Percentiles rank a stretch among this genome's conserved stretches.
Evolutionary conservation across 129 eudicot species (phyloP).

Genomic region (Centella asiatica): DNA sequence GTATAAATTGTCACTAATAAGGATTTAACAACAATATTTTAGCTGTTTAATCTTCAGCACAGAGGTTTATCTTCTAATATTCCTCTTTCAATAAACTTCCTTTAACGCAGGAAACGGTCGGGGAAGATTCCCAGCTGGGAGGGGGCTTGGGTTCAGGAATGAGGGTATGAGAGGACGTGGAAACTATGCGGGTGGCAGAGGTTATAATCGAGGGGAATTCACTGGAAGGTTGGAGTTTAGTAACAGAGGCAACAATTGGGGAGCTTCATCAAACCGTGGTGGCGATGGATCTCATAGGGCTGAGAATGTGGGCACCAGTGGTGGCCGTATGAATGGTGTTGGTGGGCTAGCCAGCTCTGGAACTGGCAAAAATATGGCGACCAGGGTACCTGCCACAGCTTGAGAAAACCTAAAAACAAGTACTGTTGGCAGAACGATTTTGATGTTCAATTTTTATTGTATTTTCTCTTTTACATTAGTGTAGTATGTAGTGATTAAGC

Average conservation of each 20-base stretch:
- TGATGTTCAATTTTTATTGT: neutral
- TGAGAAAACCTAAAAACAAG: slow-evolving; percentile 20
- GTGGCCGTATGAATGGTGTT: slow-evolving; percentile 41
- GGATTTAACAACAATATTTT: no score
- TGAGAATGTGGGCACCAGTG: slow-evolving; percentile 24
- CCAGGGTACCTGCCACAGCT: slow-evolving; percentile 66
- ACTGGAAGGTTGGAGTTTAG: slow-evolving; percentile 46
- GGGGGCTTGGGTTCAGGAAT: slow-evolving; percentile 33
- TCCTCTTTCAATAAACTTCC: neutral
- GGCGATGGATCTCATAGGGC: slow-evolving; percentile 53
- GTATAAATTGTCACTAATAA: no score
- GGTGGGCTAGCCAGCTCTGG: slow-evolving; percentile 42
- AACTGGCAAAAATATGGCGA: slow-evolving; percentile 39
- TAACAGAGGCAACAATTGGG: slow-evolving; percentile 32
- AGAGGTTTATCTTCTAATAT: neutral
- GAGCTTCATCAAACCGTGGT: slow-evolving; percentile 38
- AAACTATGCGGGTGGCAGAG: slow-evolving; percentile 55
- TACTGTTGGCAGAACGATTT: neutral
- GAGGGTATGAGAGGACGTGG: slow-evolving; percentile 81
- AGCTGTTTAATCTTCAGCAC: no score
- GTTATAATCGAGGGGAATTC: slow-evolving; percentile 48
- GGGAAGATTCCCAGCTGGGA: slow-evolving; percentile 58
- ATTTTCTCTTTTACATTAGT: no score
- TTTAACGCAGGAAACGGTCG: slow-evolving; percentile 41
- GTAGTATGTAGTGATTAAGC: slow-evolving; percentile 4